phyloP scores from a whole-genome alignment of 257 asterid species.

The Paraleonurus japonicus region DNA sequence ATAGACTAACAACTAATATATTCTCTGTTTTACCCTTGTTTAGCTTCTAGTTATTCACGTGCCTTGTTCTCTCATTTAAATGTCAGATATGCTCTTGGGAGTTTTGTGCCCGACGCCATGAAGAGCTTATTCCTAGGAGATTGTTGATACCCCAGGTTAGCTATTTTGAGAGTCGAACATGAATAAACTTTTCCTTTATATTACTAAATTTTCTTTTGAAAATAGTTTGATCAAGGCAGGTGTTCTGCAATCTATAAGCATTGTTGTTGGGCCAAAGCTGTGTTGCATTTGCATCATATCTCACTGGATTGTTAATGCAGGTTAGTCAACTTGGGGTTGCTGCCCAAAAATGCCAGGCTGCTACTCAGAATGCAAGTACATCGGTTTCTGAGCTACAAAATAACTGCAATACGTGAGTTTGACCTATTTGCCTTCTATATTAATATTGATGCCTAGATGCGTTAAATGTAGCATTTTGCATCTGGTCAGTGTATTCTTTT shows the following conservation, averaged over 20 bases:
- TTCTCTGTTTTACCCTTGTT: conserved; percentile 7
- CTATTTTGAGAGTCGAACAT: background rate
- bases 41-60: conserved; percentile 22
- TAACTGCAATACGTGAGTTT: conserved; percentile 85
- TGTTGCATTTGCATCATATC: background rate
- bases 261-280: background rate
- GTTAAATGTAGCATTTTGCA: background rate
- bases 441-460: conserved; percentile 15
- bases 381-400: conserved; percentile 82
- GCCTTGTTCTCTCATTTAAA: background rate
- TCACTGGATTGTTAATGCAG: conserved; percentile 38
- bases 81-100: conserved; percentile 95
- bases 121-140: conserved; percentile 91
- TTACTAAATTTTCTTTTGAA: background rate
- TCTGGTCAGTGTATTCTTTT: background rate
- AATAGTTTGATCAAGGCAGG: conserved; percentile 6
- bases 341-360: conserved; percentile 93
- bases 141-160: conserved; percentile 88
- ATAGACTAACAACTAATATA: conserved; percentile 7
- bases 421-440: background rate
- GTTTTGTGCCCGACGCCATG: conserved; percentile 97
- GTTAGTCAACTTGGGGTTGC: conserved; percentile 95
- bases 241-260: background rate
- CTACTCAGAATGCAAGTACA: conserved; percentile 54
- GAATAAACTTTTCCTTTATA: background rate